Base-by-base conservation (phyloP, 768 basidiomycete genomes). In the Termitomyces sp. region DNA sequence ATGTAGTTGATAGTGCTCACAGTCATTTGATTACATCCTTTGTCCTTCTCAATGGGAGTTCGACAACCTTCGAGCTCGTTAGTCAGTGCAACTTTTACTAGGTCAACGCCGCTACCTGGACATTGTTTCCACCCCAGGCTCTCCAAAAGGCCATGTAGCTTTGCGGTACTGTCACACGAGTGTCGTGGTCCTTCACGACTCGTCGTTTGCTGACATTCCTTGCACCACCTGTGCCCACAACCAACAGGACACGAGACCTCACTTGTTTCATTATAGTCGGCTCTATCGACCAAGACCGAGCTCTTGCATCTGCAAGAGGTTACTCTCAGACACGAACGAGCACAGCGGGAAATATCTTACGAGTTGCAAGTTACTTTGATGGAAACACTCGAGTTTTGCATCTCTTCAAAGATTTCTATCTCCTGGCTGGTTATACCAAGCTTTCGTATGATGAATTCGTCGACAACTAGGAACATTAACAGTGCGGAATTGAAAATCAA, bases 41-140 rank as follows among this genome's bases (percentile, higher is more conserved):
- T 66, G 12, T 72, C 72, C 62, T 82, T 85, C 54, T 72, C 76
- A n/a, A 82, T 77, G 2, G 81, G 77, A 7, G 81, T 80, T 45
- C 65, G 63, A 61, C 79, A 80, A 11, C 77, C 78, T 79, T 29
- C n/a, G 40, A 35, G 74, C 23, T 41, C 29, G 41, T 44, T 4
- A 27, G 25, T 38, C 3, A 19, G 25, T 3, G 27, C 16, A 7
- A 25, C n/a, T 25, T 25, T n/a, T n/a, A 16, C 44, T 12, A 38
- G 17, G 17, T 38, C 35, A 12, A 38, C 9, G 23, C 10, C 17
- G 12, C 25, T 27, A 50, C 86, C 82, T 57, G 86, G 85, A 63
- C 86, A 88, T 47, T 78, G 75, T 59, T 81, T 83, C 86, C 86
- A 87, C 4, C 85, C 85, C 17, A 74, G 68, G 60, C 72, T 60